Evolutionary conservation across 2,329 filamentous ascomycete species (phyloP), one percentile per base, ranked within the genome.

Genomic region (Colletotrichum chlorophyti): DNA sequence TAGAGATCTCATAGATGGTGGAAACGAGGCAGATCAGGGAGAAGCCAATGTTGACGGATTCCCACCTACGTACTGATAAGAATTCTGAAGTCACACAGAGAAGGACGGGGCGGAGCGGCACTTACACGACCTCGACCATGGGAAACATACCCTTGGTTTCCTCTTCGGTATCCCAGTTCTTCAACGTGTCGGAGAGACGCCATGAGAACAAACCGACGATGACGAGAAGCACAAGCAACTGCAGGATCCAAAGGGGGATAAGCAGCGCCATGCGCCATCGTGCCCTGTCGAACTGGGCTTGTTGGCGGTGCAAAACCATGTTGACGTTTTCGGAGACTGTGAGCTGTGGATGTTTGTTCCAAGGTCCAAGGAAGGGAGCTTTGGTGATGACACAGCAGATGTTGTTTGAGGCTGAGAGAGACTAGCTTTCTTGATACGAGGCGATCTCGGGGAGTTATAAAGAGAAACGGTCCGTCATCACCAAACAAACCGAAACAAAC

Each of bases 141-240:
- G 80, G 77, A 5, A 74, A 60, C n/a, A 72, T 64, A 23, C 75
- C 76, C 27, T 69, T 70, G 11, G 38, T 49, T 23, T 71, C 68
- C 26, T 77, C 64, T 31, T 75, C 65, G 4, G 78, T 75, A n/a
- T 76, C 67, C 63, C 76, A 79, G 9, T 74, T 70, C 17, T 71
- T 71, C 24, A 79, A 64, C 0, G 80, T 82, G 41, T 77, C 72
- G 24, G 78, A 79, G 7, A 86, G 72, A 11, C 82, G 76, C 69
- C 79, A 83, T 24, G 80, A 73, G 63, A 85, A 85, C 7, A 85
- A 68, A 12, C 78, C 82, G 66, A 83, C 75, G 55, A 83, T 69
- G 34, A 74, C 66, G 46, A 80, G 65, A 38, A 82, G 68, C 15
- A 84, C 68, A 3, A 69, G 64, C 4, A 81, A 67, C 66, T 86